Conservation (phyloP, 129 eudicot genomes). For the Tanacetum coccineum region DNA sequence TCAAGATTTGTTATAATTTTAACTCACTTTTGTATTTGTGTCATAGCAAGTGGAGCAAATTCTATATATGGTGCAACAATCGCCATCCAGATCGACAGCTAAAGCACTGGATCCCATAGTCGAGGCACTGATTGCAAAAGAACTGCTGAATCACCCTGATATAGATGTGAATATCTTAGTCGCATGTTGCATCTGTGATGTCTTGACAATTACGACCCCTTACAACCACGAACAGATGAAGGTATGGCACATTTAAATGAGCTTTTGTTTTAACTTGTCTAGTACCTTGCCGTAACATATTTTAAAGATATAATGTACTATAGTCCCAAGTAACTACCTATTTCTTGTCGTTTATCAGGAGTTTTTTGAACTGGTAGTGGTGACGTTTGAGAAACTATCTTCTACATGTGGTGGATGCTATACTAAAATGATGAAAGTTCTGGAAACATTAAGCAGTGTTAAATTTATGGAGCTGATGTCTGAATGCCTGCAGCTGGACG, state of each 20-base stretch:
- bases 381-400: constrained; percentile 35
- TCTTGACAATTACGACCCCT: constrained; percentile 41
- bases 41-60: not conserved
- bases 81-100: not conserved
- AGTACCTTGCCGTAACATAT: too few relatives aligned
- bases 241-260: constrained; percentile 23
- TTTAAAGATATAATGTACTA: too few relatives aligned
- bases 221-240: constrained; percentile 32
- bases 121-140: constrained; percentile 5
- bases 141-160: constrained; percentile 26
- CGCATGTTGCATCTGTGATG: constrained; percentile 37
- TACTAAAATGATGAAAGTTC: too few relatives aligned
- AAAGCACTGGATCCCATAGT: not conserved
- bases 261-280: not conserved
- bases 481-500: constrained; percentile 35
- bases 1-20: not conserved
- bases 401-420: constrained; percentile 29
- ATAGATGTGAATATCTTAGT: constrained; percentile 32
- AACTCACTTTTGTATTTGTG: not conserved
- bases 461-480: constrained; percentile 32
- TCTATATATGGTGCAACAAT: not conserved
- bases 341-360: too few relatives aligned
- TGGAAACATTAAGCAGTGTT: constrained; percentile 23
- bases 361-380: constrained; percentile 34
- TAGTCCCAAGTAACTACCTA: too few relatives aligned